These are phyloP conservation scores for Penicillium sumatraense DNA, from an alignment of 2,329 filamentous ascomycete species.

Conservation along the genomic window DNA sequence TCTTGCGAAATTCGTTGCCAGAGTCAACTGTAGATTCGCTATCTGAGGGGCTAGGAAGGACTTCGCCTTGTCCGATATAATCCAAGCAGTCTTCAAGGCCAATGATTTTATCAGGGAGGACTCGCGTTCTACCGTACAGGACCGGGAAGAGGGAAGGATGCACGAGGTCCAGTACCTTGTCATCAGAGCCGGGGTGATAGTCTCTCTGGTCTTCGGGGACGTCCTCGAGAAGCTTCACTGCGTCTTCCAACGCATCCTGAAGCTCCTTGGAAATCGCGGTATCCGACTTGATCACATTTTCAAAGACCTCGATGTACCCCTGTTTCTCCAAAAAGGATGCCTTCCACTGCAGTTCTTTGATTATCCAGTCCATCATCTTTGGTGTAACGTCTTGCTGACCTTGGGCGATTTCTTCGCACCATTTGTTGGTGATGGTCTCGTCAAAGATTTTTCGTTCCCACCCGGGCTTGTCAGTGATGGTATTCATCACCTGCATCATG, in stretches of 20 bases:
- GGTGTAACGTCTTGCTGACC: conserved; percentile 33
- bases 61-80: conserved; percentile 20
- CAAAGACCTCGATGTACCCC: conserved; percentile 50
- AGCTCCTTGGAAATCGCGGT: conserved; percentile 47
- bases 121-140: conserved; percentile 33
- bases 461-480: conserved; percentile 48
- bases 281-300: conserved; percentile 62
- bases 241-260: conserved; percentile 49
- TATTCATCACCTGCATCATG: conserved; percentile 49
- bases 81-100: conserved; percentile 30
- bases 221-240: conserved; percentile 57
- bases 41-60: background rate
- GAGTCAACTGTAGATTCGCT: background rate
- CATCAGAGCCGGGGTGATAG: conserved; percentile 65
- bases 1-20: too few relatives aligned
- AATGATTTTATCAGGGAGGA: conserved; percentile 27
- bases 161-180: conserved; percentile 66
- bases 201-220: conserved; percentile 60
- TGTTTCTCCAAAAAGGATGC: conserved; percentile 45
- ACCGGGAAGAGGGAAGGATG: conserved; percentile 60
- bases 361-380: conserved; percentile 44
- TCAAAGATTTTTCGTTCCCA: conserved; percentile 50
- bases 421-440: conserved; percentile 38
- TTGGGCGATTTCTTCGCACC: conserved; percentile 35
- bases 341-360: conserved; percentile 57